Evolutionary conservation across 768 basidiomycete species (phyloP).

Genomic region (Pilatotrama ljubarskyi): DNA sequence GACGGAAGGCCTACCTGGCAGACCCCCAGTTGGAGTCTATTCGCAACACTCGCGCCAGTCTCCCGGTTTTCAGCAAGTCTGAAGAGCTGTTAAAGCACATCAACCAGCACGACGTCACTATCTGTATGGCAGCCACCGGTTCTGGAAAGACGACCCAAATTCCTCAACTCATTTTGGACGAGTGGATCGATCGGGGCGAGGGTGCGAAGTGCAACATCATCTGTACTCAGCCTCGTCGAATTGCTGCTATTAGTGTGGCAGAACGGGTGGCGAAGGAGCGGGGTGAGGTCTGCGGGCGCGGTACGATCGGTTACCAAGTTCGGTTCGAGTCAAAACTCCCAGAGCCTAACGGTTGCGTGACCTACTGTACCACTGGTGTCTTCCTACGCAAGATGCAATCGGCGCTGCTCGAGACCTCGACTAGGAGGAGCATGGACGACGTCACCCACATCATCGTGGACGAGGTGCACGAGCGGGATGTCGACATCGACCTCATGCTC

Average conservation of each 20-base stretch:
- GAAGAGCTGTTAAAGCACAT: conserved; percentile 70
- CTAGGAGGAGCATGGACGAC: conserved; percentile 54
- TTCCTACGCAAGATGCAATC: conserved; percentile 86
- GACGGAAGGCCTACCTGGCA: conserved; percentile 57
- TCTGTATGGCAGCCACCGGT: conserved; percentile 88
- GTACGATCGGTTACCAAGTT: conserved; percentile 86
- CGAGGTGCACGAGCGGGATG: conserved; percentile 94
- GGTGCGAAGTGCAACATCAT: conserved; percentile 87
- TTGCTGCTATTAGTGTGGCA: conserved; percentile 91
- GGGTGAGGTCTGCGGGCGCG: conserved; percentile 57
- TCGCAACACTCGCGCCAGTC: conserved; percentile 60
- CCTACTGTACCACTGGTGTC: conserved; percentile 92
- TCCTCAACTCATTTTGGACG: conserved; percentile 88
- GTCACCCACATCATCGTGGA: conserved; percentile 92
- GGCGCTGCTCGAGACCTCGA: conserved; percentile 49
- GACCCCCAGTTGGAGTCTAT: conserved; percentile 65
- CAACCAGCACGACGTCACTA: conserved; percentile 76
- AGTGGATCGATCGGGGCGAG: conserved; percentile 72
- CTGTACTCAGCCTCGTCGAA: conserved; percentile 89
- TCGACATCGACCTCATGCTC: conserved; percentile 88
- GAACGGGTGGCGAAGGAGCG: conserved; percentile 89
- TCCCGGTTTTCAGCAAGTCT: conserved; percentile 77
- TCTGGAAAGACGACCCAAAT: conserved; percentile 96
- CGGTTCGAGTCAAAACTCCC: conserved; percentile 85
- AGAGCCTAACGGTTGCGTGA: conserved; percentile 78